Evolutionary conservation across 2,329 filamentous ascomycete species (phyloP).

Genomic region (Apiospora kogelbergensis): DNA sequence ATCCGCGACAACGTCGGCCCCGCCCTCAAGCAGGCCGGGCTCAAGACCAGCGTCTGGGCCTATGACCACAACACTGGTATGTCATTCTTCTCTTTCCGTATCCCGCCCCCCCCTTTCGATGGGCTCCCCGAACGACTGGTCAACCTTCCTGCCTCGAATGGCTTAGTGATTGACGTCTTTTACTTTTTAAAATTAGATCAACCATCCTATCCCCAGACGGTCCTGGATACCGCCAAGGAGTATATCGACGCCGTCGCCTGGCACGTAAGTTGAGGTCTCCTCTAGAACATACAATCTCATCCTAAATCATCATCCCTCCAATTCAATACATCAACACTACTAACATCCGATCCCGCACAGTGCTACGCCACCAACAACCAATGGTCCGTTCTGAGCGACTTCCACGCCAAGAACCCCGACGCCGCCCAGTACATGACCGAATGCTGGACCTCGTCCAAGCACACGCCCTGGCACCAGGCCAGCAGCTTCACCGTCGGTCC

Average conservation of each 20-base stretch:
- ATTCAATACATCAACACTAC: not conserved
- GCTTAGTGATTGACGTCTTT: too few relatives aligned
- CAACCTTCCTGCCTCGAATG: too few relatives aligned
- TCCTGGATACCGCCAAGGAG: constrained; percentile 31
- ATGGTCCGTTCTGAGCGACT: constrained; percentile 38
- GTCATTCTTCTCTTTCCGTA: not conserved
- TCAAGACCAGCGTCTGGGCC: constrained; percentile 46
- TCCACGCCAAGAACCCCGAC: constrained; percentile 39
- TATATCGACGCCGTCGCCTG: constrained; percentile 37
- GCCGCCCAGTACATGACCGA: constrained; percentile 49
- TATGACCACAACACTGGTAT: constrained; percentile 41
- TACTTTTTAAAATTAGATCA: constrained; percentile 21
- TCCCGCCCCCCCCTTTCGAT: too few relatives aligned
- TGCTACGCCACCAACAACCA: constrained; percentile 38
- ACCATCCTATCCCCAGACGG: constrained; percentile 37
- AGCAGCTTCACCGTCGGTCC: constrained; percentile 43
- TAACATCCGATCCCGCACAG: constrained; percentile 4
- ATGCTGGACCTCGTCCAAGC: constrained; percentile 40
- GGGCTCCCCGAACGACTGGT: too few relatives aligned
- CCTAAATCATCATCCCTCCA: too few relatives aligned
- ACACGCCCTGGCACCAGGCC: constrained; percentile 36
- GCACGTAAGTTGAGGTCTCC: constrained; percentile 35
- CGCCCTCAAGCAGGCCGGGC: constrained; percentile 36
- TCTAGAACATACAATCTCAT: too few relatives aligned
- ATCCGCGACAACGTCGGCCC: constrained; percentile 40